phyloP scores from a whole-genome alignment of 331 rosid genomes.

The Arachis monticola region DNA sequence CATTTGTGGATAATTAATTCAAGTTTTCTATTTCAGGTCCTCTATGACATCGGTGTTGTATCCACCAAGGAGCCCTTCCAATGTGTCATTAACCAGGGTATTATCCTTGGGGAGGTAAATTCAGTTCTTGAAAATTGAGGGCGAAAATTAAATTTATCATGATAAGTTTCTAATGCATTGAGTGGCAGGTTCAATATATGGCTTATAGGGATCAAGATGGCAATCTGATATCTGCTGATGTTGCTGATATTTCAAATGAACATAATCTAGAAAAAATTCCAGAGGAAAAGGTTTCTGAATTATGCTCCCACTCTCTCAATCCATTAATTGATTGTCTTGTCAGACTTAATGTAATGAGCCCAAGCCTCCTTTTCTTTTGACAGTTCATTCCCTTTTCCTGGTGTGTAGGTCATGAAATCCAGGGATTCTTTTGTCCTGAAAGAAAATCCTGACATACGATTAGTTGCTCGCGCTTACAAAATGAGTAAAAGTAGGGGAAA shows the following conservation, averaged over 20 bases:
- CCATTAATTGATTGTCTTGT: constrained; percentile 19
- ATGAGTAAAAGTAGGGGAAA: constrained; percentile 99
- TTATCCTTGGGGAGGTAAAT: constrained; percentile 94
- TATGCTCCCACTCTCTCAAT: constrained; percentile 38
- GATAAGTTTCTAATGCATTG: constrained; percentile 49
- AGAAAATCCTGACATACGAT: constrained; percentile 72
- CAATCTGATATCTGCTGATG: constrained; percentile 73
- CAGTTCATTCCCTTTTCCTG: constrained; percentile 29
- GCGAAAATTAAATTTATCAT: neutral
- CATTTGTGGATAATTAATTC: constrained; percentile 30
- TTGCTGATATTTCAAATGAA: constrained; percentile 56
- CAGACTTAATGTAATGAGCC: constrained; percentile 17
- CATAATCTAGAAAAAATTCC: constrained; percentile 63
- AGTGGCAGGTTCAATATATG: constrained; percentile 87
- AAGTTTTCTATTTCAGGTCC: constrained; percentile 73
- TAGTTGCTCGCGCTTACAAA: constrained; percentile 88
- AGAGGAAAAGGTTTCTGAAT: constrained; percentile 70
- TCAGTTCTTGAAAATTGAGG: constrained; percentile 28
- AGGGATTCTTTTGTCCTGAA: constrained; percentile 86
- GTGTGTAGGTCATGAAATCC: constrained; percentile 70
- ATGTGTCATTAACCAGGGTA: constrained; percentile 98
- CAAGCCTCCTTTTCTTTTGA: constrained; percentile 24
- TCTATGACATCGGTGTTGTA: constrained; percentile 86
- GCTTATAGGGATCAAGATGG: constrained; percentile 77
- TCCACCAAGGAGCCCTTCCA: constrained; percentile 96